These are phyloP conservation scores for Rhizopus stolonifer DNA, from an alignment of 371 early-diverging fungal species.

Conservation along the genomic window DNA sequence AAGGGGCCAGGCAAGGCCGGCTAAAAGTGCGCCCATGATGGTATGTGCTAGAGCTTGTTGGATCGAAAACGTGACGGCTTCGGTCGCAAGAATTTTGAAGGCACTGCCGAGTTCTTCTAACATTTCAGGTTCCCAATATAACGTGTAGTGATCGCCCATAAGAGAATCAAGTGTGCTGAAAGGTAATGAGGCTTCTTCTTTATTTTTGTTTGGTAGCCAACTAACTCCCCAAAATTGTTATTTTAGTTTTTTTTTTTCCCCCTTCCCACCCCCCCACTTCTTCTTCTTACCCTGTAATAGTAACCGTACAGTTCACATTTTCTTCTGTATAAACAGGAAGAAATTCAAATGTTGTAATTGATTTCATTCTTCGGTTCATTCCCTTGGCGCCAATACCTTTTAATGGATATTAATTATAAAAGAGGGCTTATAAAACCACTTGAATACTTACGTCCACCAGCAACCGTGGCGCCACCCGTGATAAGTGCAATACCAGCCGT, in stretches of 20 bases:
- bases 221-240: slow-evolving; percentile 12
- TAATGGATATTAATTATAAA: too few species aligned
- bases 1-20: slow-evolving; percentile 87
- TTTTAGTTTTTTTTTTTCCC: too few species aligned
- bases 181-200: slow-evolving; percentile 78
- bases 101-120: slow-evolving; percentile 80
- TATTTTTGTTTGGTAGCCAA: slow-evolving; percentile 45
- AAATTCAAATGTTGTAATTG: slow-evolving; percentile 85
- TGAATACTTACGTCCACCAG: slow-evolving; percentile 68
- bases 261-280: too few species aligned
- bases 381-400: slow-evolving; percentile 63
- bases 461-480: slow-evolving; percentile 79
- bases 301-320: slow-evolving; percentile 75
- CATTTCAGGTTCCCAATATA: slow-evolving; percentile 89
- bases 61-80: slow-evolving; percentile 81
- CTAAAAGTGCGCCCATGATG: slow-evolving; percentile 77
- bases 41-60: slow-evolving; percentile 89
- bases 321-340: slow-evolving; percentile 64
- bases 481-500: slow-evolving; percentile 88
- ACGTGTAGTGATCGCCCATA: slow-evolving; percentile 79
- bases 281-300: slow-evolving; percentile 81
- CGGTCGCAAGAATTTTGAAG: slow-evolving; percentile 81
- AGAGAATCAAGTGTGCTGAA: slow-evolving; percentile 76
- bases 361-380: slow-evolving; percentile 83
- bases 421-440: too few species aligned